Conservation (phyloP, 352 stramenopile species). For the Pythium monospermum region DNA sequence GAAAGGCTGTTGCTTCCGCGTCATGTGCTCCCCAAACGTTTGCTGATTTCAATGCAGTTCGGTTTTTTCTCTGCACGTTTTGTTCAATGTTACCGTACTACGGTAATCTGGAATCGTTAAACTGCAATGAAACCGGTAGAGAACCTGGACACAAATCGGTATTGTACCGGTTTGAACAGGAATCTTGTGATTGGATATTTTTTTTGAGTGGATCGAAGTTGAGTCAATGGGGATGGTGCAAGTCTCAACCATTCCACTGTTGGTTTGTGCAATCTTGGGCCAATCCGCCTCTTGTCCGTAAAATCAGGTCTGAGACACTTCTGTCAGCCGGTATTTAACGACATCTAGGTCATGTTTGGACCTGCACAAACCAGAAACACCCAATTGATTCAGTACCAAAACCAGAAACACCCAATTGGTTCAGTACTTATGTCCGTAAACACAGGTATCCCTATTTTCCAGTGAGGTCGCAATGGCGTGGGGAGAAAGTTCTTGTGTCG, state of each 20-base stretch:
- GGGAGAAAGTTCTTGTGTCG: slow-evolving; percentile 23
- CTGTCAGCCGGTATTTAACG: not conserved
- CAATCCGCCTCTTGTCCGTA: not conserved
- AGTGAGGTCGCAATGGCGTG: slow-evolving; percentile 12
- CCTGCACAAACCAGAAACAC: not conserved
- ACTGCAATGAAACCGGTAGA: not conserved
- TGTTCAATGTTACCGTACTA: too few relatives aligned
- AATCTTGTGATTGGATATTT: too few relatives aligned
- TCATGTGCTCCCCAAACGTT: too few relatives aligned
- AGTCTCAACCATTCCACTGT: not conserved
- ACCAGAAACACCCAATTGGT: not conserved
- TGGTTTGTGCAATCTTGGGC: not conserved
- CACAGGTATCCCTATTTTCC: too few relatives aligned
- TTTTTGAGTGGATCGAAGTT: too few relatives aligned
- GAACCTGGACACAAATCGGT: too few relatives aligned
- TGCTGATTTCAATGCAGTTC: too few relatives aligned
- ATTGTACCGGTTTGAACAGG: too few relatives aligned
- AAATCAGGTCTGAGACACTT: not conserved
- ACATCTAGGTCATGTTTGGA: not conserved
- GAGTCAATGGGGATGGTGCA: not conserved
- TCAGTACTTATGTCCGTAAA: not conserved
- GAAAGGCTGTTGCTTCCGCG: too few relatives aligned
- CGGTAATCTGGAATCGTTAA: not conserved
- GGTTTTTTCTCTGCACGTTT: too few relatives aligned
- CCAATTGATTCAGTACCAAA: not conserved